Conservation (phyloP, 371 early-diverging fungal species). For the Paraphysoderma sedebokerense region DNA sequence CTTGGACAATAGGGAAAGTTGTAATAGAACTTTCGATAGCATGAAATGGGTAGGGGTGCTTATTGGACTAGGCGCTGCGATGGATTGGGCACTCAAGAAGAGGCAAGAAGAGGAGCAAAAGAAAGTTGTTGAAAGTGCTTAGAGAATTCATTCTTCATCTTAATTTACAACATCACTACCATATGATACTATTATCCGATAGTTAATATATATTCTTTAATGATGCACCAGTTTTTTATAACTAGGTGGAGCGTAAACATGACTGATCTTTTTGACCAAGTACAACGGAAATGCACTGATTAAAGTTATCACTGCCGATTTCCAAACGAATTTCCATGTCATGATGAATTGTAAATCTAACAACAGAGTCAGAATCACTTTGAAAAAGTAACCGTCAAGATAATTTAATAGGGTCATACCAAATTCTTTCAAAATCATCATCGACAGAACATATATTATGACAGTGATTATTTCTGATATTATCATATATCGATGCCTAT, state of each 20-base stretch:
- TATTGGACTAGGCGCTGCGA: too few species aligned
- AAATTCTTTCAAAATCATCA: constrained; percentile 79
- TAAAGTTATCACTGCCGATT: constrained; percentile 72
- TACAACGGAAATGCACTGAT: constrained; percentile 72
- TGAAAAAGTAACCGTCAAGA: neutral
- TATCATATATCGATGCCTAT: constrained; percentile 67
- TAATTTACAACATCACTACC: too few species aligned
- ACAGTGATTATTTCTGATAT: constrained; percentile 64
- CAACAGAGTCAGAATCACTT: too few species aligned
- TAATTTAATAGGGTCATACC: constrained; percentile 23
- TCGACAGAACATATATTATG: constrained; percentile 65
- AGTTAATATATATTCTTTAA: too few species aligned
- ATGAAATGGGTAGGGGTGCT: too few species aligned
- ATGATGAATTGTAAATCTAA: constrained; percentile 73
- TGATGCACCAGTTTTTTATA: constrained; percentile 34
- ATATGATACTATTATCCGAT: too few species aligned
- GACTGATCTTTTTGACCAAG: constrained; percentile 45
- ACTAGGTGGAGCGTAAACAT: constrained; percentile 56
- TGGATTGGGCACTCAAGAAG: too few species aligned
- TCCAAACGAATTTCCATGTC: constrained; percentile 71
- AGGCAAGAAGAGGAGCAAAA: too few species aligned
- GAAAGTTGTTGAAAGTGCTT: too few species aligned
- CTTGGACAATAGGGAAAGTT: too few species aligned
- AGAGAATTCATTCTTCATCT: too few species aligned
- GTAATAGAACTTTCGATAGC: too few species aligned